Conservation (phyloP, 2,329 filamentous ascomycete species). For the Colletotrichum musae region DNA sequence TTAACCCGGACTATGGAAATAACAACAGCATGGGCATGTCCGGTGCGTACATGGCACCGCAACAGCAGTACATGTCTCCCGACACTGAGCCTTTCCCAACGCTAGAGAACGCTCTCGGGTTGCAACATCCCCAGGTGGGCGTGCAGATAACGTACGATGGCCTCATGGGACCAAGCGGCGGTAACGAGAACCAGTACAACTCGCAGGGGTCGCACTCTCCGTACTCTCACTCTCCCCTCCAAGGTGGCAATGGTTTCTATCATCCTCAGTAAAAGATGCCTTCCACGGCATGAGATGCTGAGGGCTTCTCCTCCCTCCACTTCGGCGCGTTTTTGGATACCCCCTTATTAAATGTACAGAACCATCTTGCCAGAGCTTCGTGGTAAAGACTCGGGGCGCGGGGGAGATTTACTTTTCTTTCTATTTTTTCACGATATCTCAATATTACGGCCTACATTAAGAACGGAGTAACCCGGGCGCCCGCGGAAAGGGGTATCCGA, state of each 20-base stretch:
- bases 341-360: conserved; percentile 21
- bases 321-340: conserved; percentile 32
- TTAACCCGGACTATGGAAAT: conserved; percentile 46
- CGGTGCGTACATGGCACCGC: conserved; percentile 46
- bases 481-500: not conserved
- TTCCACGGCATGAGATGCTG: not conserved
- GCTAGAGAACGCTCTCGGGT: conserved; percentile 53
- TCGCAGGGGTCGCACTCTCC: conserved; percentile 60
- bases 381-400: not conserved
- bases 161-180: conserved; percentile 49
- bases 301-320: conserved; percentile 1
- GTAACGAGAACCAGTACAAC: conserved; percentile 53
- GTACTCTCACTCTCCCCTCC: conserved; percentile 58
- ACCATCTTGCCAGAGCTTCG: not conserved
- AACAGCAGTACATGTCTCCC: conserved; percentile 49
- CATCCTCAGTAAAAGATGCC: conserved; percentile 36
- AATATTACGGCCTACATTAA: conserved; percentile 21
- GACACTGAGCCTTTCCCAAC: conserved; percentile 55
- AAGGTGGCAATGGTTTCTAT: conserved; percentile 55
- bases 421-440: not conserved
- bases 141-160: conserved; percentile 51
- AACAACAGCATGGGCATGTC: conserved; percentile 49
- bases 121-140: conserved; percentile 48
- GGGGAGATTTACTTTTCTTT: not conserved
- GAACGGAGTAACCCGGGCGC: not conserved